Percentiles rank a stretch among this genome's conserved stretches.
These are phyloP conservation scores for Lantana camara DNA, from an alignment of 257 asterid genomes.

Conservation along the genomic window DNA sequence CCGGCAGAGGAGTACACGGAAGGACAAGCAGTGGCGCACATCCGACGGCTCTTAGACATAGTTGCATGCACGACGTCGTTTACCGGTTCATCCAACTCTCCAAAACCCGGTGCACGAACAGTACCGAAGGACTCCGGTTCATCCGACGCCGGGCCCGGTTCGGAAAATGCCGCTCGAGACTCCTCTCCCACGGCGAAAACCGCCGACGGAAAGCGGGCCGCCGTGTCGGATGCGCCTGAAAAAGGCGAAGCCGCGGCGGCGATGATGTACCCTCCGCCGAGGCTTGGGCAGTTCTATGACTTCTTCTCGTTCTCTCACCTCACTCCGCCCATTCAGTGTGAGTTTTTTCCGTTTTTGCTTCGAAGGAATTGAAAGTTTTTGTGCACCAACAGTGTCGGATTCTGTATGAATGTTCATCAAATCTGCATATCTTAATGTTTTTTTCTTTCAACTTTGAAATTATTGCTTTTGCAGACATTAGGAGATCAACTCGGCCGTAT, in stretches of 20 bases:
- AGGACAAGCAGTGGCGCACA: conserved; percentile 61
- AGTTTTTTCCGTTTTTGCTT: conserved; percentile 28
- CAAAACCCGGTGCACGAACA: conserved; percentile 42
- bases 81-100: conserved; percentile 55
- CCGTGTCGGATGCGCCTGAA: conserved; percentile 39
- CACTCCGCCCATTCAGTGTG: conserved; percentile 84
- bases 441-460: too few species aligned
- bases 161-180: conserved; percentile 37
- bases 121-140: conserved; percentile 44
- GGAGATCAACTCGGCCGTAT: conserved; percentile 77
- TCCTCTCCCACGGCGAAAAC: conserved; percentile 36
- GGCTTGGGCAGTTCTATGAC: conserved; percentile 79
- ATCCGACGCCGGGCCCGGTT: conserved; percentile 33
- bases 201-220: conserved; percentile 41
- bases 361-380: not conserved
- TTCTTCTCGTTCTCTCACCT: conserved; percentile 85
- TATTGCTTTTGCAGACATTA: conserved; percentile 57
- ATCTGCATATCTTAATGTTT: too few species aligned
- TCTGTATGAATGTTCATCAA: not conserved
- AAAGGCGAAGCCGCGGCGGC: conserved; percentile 51
- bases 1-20: conserved; percentile 78
- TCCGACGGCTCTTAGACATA: conserved; percentile 69
- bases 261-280: conserved; percentile 79
- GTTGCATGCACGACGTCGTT: conserved; percentile 71
- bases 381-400: not conserved